Percentiles rank a stretch among this genome's conserved stretches.
These are phyloP conservation scores for Lactifluus hygrophoroides DNA, from an alignment of 768 basidiomycete species.

Conservation along the genomic window DNA sequence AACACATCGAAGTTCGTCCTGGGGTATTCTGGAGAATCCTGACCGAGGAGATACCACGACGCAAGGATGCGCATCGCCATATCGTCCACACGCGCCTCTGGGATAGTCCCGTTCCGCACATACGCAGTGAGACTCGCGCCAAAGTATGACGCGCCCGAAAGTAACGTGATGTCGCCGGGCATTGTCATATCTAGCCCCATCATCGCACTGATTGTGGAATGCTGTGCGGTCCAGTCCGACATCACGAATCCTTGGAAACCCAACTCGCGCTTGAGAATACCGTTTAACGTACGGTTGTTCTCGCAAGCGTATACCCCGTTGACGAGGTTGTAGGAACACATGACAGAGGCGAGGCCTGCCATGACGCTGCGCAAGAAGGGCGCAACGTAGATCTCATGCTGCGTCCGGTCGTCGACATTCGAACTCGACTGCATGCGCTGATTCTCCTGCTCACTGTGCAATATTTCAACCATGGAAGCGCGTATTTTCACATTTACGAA, in stretches of 20 bases:
- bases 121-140: slow-evolving; percentile 59
- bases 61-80: slow-evolving; percentile 79
- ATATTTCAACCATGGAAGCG: background rate
- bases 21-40: slow-evolving; percentile 58
- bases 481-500: background rate
- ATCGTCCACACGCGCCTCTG: slow-evolving; percentile 57
- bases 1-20: slow-evolving; percentile 65
- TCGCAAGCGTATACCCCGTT: slow-evolving; percentile 72
- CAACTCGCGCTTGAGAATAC: slow-evolving; percentile 65
- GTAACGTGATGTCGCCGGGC: slow-evolving; percentile 48
- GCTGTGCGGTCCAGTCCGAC: slow-evolving; percentile 66
- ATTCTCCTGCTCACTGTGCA: slow-evolving; percentile 60
- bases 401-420: slow-evolving; percentile 71
- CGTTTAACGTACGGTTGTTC: slow-evolving; percentile 61
- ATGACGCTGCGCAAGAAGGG: slow-evolving; percentile 64
- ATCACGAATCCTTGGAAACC: slow-evolving; percentile 75
- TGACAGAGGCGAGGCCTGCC: slow-evolving; percentile 64
- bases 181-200: slow-evolving; percentile 59
- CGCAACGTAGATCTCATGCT: slow-evolving; percentile 67
- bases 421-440: slow-evolving; percentile 47
- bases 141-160: slow-evolving; percentile 44
- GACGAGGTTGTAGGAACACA: slow-evolving; percentile 70
- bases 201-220: slow-evolving; percentile 51
- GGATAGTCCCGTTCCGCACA: slow-evolving; percentile 66
- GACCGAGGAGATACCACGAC: slow-evolving; percentile 56